Conservation (phyloP, 2,329 filamentous ascomycete genomes). For the Coniochaeta sp. region DNA sequence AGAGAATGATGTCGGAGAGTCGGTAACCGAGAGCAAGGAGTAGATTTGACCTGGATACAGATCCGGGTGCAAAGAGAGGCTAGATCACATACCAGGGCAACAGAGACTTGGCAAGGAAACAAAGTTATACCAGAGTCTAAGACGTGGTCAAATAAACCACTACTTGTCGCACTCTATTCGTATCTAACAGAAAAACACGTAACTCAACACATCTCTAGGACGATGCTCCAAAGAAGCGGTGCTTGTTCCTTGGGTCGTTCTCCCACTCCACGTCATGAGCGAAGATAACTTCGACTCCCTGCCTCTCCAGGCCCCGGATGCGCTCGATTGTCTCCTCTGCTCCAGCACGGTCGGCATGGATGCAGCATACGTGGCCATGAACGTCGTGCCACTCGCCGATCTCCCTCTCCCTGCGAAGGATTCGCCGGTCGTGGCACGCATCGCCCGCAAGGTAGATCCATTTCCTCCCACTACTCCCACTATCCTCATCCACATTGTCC, state of each 20-base stretch:
- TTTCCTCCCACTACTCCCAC: not conserved
- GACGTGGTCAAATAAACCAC: no score
- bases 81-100: no score
- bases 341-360: constrained; percentile 35
- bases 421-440: constrained; percentile 38
- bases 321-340: constrained; percentile 33
- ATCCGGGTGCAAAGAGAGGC: no score
- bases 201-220: not conserved
- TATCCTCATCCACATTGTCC: not conserved
- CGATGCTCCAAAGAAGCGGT: constrained; percentile 11
- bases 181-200: not conserved
- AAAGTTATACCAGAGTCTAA: no score
- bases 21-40: no score
- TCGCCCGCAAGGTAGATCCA: constrained; percentile 42
- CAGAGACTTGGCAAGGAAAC: no score
- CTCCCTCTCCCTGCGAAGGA: constrained; percentile 37
- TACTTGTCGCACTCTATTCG: not conserved
- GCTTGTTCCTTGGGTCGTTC: constrained; percentile 7
- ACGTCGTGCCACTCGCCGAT: constrained; percentile 39
- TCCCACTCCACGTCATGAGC: constrained; percentile 39
- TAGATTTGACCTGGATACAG: no score
- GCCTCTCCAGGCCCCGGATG: constrained; percentile 13
- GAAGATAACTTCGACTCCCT: constrained; percentile 36
- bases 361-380: constrained; percentile 32
- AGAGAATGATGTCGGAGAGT: no score